Conservation (phyloP, 371 early-diverging fungal genomes). For the Mortierella sp. region DNA sequence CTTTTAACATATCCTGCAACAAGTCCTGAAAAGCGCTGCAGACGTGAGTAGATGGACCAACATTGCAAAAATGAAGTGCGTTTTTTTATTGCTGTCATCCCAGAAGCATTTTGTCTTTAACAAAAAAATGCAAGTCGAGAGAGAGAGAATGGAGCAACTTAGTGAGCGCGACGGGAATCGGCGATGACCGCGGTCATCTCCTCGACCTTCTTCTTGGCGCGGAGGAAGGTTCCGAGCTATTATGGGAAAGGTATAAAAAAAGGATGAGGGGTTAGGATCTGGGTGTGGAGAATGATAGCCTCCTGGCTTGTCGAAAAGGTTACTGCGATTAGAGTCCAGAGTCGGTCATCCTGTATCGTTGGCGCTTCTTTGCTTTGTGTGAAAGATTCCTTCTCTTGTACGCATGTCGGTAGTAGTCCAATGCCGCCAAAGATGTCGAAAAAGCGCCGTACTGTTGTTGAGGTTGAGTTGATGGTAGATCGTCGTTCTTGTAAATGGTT, state of each 20-base stretch:
- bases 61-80: background rate
- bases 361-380: too few species aligned
- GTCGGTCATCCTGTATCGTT: too few species aligned
- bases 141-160: conserved; percentile 24
- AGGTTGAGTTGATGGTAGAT: too few species aligned
- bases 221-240: conserved; percentile 95
- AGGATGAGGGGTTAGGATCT: background rate
- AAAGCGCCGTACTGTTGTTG: too few species aligned
- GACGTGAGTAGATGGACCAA: too few species aligned
- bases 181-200: conserved; percentile 95
- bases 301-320: background rate
- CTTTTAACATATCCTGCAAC: background rate
- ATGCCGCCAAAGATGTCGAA: too few species aligned
- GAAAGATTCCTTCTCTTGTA: too few species aligned
- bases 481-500: too few species aligned
- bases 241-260: conserved; percentile 3
- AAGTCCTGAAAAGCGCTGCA: background rate
- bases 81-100: conserved; percentile 8
- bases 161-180: conserved; percentile 90
- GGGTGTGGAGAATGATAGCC: background rate
- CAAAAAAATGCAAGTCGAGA: background rate
- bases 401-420: too few species aligned
- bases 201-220: conserved; percentile 99
- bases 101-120: background rate
- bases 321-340: too few species aligned